Evolutionary conservation across 192 early-diverging fungal species (phyloP), one percentile per base, ranked within the genome.

Genomic region (Rhizophagus sp.): DNA sequence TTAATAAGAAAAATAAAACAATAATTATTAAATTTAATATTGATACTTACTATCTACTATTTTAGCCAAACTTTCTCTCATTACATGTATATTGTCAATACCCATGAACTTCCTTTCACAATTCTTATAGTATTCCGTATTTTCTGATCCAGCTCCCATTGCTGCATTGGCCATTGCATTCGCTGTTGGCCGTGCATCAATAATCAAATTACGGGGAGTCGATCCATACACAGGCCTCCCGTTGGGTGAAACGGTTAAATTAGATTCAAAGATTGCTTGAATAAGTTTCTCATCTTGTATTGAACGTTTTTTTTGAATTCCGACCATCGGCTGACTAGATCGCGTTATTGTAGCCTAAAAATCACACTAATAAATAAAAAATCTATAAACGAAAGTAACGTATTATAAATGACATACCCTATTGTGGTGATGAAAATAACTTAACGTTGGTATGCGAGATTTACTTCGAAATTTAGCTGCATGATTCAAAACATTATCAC

Each of bases 51-150:
- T 92, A 84, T 96, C 96, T 25, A 93, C 89, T 63, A 99, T 82
- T 75, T 90, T 93, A 73, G 88, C 89, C 81, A 97, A 87, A 75
- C 94, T 94, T 68, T 97, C 97, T 49, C 98, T 85, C 90, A 99
- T 96, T 10, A 98, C 96, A 82, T 99, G 98, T 80, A 99, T 99
- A 83, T 99, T 99, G 73, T 97, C 97, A 73, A 99, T 98, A 4
- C 96, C 96, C 82, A 95, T 87, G 80, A 94, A 96, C 69, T 88
- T 89, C 66, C 97, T 92, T 83, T 94, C 92, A 74, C 94, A 97
- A 74, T 93, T 91, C 68, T 89, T 84, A 84, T 99, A 99, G 80
- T 98, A 93, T 41, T 98, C 97, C 85, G 93, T 92, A 83, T 93
- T 97, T 81, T 99, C 98, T 15, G 95, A 95, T 12, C 98, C 98